Evolutionary conservation across 2,329 filamentous ascomycete species (phyloP).

Genomic region (Hirsutella rhossiliensis): DNA sequence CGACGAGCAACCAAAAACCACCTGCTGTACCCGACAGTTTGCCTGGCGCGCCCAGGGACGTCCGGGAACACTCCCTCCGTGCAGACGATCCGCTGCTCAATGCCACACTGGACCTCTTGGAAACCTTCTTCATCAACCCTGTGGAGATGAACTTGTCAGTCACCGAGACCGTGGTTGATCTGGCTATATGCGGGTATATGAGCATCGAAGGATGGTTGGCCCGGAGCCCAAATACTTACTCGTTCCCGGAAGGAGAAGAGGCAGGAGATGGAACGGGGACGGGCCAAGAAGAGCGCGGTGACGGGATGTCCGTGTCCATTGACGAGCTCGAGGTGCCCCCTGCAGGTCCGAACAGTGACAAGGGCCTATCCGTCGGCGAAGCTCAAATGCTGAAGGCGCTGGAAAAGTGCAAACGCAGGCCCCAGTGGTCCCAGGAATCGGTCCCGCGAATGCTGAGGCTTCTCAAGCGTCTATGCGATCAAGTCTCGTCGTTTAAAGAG

Average conservation of each 20-base stretch:
- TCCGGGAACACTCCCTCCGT: constrained; percentile 47
- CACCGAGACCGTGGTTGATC: constrained; percentile 69
- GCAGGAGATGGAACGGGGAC: neutral
- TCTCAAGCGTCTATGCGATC: constrained; percentile 47
- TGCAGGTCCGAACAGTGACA: neutral
- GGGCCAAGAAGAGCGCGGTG: constrained; percentile 4
- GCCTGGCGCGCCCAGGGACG: constrained; percentile 49
- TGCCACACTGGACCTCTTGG: constrained; percentile 57
- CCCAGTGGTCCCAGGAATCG: constrained; percentile 37
- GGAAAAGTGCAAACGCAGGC: constrained; percentile 38
- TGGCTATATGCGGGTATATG: constrained; percentile 77
- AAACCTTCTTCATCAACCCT: constrained; percentile 78
- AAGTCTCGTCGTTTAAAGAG: constrained; percentile 49
- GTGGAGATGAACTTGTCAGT: constrained; percentile 84
- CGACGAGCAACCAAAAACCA: constrained; percentile 42
- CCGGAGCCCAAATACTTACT: constrained; percentile 53
- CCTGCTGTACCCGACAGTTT: constrained; percentile 43
- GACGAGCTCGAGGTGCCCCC: neutral
- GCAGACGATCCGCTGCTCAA: constrained; percentile 51
- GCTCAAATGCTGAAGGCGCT: constrained; percentile 31
- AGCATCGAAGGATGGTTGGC: constrained; percentile 85
- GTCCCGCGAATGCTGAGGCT: constrained; percentile 43
- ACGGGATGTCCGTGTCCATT: neutral
- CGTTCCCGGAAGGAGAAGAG: constrained; percentile 29
- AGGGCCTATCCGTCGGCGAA: constrained; percentile 8